Conservation (phyloP, 2,329 filamentous ascomycete genomes). For the Cladophialophora bantiana region DNA sequence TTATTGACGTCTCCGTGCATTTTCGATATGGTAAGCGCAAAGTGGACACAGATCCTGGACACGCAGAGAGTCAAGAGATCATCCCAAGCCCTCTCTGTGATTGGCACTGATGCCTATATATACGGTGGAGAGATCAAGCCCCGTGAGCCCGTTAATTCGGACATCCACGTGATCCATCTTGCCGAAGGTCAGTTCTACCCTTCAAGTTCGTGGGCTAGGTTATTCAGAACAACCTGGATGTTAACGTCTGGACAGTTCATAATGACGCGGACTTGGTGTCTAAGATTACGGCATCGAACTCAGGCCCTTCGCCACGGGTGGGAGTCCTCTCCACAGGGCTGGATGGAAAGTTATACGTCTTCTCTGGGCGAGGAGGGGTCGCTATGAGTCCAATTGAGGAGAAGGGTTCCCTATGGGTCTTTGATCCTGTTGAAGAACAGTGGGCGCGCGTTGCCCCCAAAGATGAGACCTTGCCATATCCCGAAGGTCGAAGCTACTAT, state of each 20-base stretch:
- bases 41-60: background rate
- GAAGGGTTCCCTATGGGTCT: constrained; percentile 76
- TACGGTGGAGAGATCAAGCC: constrained; percentile 78
- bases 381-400: constrained; percentile 77
- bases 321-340: constrained; percentile 76
- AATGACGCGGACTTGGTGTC: constrained; percentile 50
- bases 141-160: constrained; percentile 73
- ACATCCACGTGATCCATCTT: constrained; percentile 56
- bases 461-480: constrained; percentile 55
- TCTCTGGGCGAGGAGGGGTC: constrained; percentile 76
- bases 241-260: background rate
- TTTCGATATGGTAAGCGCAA: background rate
- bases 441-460: constrained; percentile 72
- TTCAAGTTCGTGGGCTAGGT: background rate
- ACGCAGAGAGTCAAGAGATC: constrained; percentile 56
- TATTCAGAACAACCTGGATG: constrained; percentile 44
- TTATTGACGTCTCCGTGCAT: background rate
- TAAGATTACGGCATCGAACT: constrained; percentile 50
- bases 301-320: constrained; percentile 69
- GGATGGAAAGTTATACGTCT: constrained; percentile 75
- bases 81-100: constrained; percentile 72
- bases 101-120: constrained; percentile 67
- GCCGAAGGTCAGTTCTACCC: constrained; percentile 14
- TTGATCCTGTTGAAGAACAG: constrained; percentile 66
- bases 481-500: constrained; percentile 75